Evolutionary conservation across 805 yeast species (phyloP).

Genomic region (Gaillardinia entomophila): DNA sequence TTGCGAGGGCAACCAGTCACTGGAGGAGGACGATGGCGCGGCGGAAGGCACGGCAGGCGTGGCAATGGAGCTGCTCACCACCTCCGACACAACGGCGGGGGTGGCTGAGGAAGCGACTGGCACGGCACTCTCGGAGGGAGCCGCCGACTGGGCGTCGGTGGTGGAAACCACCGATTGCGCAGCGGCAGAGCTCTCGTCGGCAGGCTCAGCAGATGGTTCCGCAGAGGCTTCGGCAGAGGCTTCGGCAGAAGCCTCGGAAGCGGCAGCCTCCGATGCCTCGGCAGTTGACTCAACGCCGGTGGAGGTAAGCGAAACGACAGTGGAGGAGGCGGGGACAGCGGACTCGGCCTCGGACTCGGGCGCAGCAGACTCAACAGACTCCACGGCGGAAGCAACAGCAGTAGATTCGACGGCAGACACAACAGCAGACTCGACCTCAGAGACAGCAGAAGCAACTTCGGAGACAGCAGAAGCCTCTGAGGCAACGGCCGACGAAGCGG

Average conservation of each 20-base stretch:
- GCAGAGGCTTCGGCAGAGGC: conserved; percentile 2
- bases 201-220: neutral
- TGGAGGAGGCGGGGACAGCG: too few species aligned
- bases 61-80: neutral
- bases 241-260: conserved; percentile 2
- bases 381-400: conserved; percentile 2
- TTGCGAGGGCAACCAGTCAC: conserved; percentile 32
- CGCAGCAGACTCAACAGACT: conserved; percentile 1
- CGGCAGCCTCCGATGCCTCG: conserved; percentile 1
- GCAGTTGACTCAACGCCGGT: neutral
- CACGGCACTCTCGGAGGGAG: conserved; percentile 3
- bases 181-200: neutral
- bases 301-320: too few species aligned
- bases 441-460: conserved; percentile 1
- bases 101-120: conserved; percentile 3
- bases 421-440: conserved; percentile 2
- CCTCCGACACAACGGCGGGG: conserved; percentile 1
- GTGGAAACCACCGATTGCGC: neutral
- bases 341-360: neutral
- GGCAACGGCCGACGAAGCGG: conserved; percentile 1
- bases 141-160: neutral
- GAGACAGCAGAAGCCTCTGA: conserved; percentile 1
- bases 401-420: conserved; percentile 1
- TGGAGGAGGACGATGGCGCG: conserved; percentile 6
- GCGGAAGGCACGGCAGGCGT: conserved; percentile 6